phyloP scores from a whole-genome alignment of 495 filamentous ascomycete genomes.

The Aspergillus diversus region DNA sequence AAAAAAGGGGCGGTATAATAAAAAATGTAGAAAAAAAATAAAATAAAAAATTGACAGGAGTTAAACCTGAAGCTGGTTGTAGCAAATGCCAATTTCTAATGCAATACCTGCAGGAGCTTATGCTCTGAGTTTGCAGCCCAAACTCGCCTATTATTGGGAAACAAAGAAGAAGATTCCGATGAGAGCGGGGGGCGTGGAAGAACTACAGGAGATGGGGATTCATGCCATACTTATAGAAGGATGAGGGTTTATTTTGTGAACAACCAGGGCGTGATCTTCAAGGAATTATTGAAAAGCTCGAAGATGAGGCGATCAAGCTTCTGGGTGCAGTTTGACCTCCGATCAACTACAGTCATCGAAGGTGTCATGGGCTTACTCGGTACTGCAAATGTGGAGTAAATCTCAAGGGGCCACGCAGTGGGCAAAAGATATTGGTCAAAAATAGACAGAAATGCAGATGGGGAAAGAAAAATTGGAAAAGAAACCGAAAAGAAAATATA shows the following conservation, averaged over 20 bases:
- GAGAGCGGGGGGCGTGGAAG: conserved; percentile 6
- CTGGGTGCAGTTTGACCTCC: neutral
- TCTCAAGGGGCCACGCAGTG: neutral
- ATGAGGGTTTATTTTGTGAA: neutral
- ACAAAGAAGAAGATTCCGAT: conserved; percentile 7
- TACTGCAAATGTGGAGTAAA: neutral
- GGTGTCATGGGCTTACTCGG: conserved; percentile 3
- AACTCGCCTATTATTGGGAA: conserved; percentile 19
- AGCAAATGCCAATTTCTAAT: conserved; percentile 10
- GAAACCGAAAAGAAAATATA: conserved; percentile 8
- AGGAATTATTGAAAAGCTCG: conserved; percentile 15
- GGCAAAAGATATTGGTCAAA: neutral
- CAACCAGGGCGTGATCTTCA: conserved; percentile 14
- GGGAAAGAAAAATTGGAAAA: conserved; percentile 7
- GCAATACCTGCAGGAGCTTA: conserved; percentile 12
- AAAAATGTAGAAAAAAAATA: neutral
- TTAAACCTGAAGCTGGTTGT: neutral
- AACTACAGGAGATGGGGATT: conserved; percentile 20
- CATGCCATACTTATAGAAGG: conserved; percentile 27
- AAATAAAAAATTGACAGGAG: conserved; percentile 1
- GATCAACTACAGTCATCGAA: neutral
- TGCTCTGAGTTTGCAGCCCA: conserved; percentile 18
- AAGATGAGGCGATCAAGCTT: conserved; percentile 18
- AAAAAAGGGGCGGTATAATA: neutral
- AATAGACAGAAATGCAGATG: neutral